Base-by-base conservation (phyloP, 495 filamentous ascomycete species). In the Aspergillus olivimuriae region DNA sequence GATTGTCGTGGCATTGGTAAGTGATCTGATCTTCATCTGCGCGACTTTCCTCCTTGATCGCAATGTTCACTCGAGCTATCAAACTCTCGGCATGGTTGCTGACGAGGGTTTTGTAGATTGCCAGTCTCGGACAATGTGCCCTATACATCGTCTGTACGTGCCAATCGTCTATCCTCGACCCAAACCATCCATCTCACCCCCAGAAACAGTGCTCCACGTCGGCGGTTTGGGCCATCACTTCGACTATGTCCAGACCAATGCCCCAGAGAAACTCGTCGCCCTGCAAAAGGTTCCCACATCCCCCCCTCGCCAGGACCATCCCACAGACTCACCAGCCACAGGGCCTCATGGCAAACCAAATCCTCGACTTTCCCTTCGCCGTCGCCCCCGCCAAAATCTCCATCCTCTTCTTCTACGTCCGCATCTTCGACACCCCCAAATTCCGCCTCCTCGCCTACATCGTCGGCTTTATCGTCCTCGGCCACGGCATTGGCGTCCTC, bases 341-440 rank as follows among this genome's bases (percentile, higher is more conserved):
- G 53, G 43, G 46, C 16, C n/a, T 48, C 4, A 38, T 46, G 14
- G 44, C 48, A 12, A 46, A 52, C n/a, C 30, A 57, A 52, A 51
- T 57, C n/a, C 41, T 68, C 18, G 50, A 53, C 19, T 65, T 61
- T 19, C 61, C 61, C 3, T 48, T 60, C 34, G 47, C 45, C 5
- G 49, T 59, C 36, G 61, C 67, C 22, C 40, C 59, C 18, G 57
- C 63, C 34, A 70, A 71, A 47, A 39, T 64, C 4, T 68, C 66
- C 3, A 47, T 73, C n/a, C 52, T 73, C n/a, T 43, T 63, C 33
- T 64, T 73, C 34, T 73, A 72, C 38, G 42, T 61, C 1, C 68
- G 62, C 17, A 68, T 72, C 39, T 62, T 70, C 46, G 39, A 47
- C 23, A 51, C 47, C 20, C 50, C 46, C 26, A 48, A 39, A 18